Percentiles rank a stretch among this genome's conserved stretches.
These are phyloP conservation scores for Nowakowskiella sp. DNA, from an alignment of 192 early-diverging fungal species.

Conservation along the genomic window DNA sequence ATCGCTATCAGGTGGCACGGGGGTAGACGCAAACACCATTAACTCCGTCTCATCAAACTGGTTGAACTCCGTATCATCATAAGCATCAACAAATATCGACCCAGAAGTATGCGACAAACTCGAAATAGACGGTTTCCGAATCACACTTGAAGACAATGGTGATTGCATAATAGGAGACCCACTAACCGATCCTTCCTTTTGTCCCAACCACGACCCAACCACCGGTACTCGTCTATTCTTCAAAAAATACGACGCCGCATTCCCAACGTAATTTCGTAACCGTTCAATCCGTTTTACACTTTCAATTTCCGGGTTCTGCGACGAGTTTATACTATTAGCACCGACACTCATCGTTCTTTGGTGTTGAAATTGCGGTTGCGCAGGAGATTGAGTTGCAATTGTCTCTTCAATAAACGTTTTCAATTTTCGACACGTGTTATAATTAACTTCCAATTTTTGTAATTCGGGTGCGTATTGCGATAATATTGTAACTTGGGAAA, in stretches of 20 bases:
- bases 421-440: slow-evolving; percentile 24
- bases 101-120: neutral
- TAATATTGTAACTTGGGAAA: slow-evolving; percentile 28
- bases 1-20: neutral
- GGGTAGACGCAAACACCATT: neutral
- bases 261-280: slow-evolving; percentile 6
- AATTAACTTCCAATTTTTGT: slow-evolving; percentile 29
- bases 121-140: neutral
- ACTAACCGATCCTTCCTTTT: neutral
- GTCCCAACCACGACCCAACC: slow-evolving; percentile 10
- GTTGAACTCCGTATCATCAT: neutral
- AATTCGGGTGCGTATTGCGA: slow-evolving; percentile 33
- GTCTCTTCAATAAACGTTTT: slow-evolving; percentile 49
- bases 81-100: neutral
- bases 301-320: too few species aligned
- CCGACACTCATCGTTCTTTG: too few species aligned
- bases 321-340: too few species aligned
- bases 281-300: slow-evolving; percentile 19
- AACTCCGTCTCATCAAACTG: neutral
- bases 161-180: too few species aligned
- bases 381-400: too few species aligned
- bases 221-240: slow-evolving; percentile 19
- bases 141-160: neutral
- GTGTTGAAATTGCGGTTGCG: too few species aligned
- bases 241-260: slow-evolving; percentile 14